Percentiles rank a stretch among this genome's conserved stretches.
Conservation (phyloP, 2,329 filamentous ascomycete genomes). For the Oidium heveae region DNA sequence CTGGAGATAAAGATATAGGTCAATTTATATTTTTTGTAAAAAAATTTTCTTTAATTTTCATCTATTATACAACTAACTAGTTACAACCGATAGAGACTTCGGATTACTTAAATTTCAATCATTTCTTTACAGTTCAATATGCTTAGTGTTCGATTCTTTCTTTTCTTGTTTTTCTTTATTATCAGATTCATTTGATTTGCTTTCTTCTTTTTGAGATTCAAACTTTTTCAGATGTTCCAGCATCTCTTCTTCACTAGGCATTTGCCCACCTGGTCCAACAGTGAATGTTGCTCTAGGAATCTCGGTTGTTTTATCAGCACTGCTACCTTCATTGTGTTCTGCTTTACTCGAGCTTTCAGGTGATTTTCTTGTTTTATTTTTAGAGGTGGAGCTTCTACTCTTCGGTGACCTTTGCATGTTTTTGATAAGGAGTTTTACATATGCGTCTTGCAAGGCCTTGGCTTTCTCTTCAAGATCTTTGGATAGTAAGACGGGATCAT, state of each 20-base stretch:
- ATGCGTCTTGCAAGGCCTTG: slow-evolving; percentile 44
- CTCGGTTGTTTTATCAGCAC: neutral
- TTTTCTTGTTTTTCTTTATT: neutral
- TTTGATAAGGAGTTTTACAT: slow-evolving; percentile 46
- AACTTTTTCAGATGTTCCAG: slow-evolving; percentile 17
- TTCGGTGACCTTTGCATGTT: slow-evolving; percentile 28
- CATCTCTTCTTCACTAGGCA: slow-evolving; percentile 23
- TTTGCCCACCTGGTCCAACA: slow-evolving; percentile 18
- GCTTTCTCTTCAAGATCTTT: slow-evolving; percentile 47
- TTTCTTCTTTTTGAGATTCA: slow-evolving; percentile 8
- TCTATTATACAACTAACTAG: neutral
- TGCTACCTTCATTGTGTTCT: slow-evolving; percentile 13
- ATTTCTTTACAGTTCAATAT: slow-evolving; percentile 7
- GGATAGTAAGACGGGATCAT: slow-evolving; percentile 49
- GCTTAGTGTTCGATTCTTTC: slow-evolving; percentile 2
- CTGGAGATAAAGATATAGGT: too few relatives aligned
- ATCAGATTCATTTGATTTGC: slow-evolving; percentile 1
- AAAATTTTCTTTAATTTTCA: too few relatives aligned
- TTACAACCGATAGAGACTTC: neutral
- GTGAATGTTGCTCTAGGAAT: slow-evolving; percentile 11
- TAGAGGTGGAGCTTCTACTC: slow-evolving; percentile 16
- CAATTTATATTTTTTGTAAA: too few relatives aligned
- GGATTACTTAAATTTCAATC: neutral
- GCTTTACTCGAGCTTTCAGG: slow-evolving; percentile 14
- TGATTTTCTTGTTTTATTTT: slow-evolving; percentile 16